Conservation (phyloP, 352 stramenopile species). For the Aphanomyces cochlioides region DNA sequence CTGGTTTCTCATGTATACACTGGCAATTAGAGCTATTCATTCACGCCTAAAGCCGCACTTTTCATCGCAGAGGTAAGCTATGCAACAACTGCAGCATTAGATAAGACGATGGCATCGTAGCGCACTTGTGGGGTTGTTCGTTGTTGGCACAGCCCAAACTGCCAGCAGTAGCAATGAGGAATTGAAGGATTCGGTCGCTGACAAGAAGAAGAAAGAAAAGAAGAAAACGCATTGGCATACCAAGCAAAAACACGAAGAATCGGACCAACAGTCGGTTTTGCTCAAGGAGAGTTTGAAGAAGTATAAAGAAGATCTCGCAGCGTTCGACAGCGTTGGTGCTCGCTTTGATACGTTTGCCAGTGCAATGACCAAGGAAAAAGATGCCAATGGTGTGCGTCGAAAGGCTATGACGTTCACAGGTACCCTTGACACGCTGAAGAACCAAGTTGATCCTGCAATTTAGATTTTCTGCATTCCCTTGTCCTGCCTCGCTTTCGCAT, state of each 20-base stretch:
- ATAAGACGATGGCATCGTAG: not conserved
- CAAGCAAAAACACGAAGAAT: constrained; percentile 22
- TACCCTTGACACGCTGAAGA: not conserved
- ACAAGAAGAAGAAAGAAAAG: constrained; percentile 28
- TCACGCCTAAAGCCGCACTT: not conserved
- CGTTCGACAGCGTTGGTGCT: constrained; percentile 30
- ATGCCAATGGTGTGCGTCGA: constrained; percentile 23
- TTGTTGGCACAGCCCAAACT: not conserved
- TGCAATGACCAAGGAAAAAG: constrained; percentile 37
- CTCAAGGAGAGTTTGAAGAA: constrained; percentile 27
- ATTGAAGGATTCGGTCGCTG: constrained; percentile 3
- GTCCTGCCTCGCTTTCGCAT: constrained; percentile 68
- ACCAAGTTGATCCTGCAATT: not conserved
- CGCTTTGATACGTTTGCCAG: constrained; percentile 63
- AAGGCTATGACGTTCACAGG: constrained; percentile 70
- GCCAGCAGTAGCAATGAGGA: not conserved
- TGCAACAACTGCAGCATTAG: not conserved
- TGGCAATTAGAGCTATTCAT: not conserved
- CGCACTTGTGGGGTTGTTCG: not conserved
- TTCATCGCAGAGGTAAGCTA: not conserved
- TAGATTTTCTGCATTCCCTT: constrained; percentile 71
- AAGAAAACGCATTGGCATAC: constrained; percentile 29
- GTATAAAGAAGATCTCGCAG: constrained; percentile 27
- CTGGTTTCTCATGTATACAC: not conserved
- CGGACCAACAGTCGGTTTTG: constrained; percentile 12